Base-by-base conservation (phyloP, 306 rosid genomes). In the Quillaja saponaria region DNA sequence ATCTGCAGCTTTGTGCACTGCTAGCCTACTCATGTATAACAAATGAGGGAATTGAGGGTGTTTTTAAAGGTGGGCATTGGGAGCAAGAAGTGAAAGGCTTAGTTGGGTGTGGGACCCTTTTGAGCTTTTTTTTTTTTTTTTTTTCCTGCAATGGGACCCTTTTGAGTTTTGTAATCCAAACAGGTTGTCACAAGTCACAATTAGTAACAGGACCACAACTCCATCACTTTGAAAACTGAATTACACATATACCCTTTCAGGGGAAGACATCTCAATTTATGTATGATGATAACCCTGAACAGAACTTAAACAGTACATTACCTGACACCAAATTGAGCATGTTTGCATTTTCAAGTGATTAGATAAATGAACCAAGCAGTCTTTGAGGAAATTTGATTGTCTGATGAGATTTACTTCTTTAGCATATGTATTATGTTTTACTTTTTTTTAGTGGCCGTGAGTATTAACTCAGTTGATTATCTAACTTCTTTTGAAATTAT, bases 31-130 rank as follows among this genome's bases (percentile, higher is more conserved):
- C 73, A 67, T 82, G 57, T 76, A 81, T 67, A 75, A 76, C 68
- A 46, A 80, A 79, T 66, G 75, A 58, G 64, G 83, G 67, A 63
- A 80, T 39, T 52, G 80, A 67, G 66, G 11, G 66, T 53, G 81
- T 46, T 55, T 46, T 55, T 67, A 66, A 70, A 73, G 81, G 73
- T 73, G 71, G 72, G 66, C 28, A 70, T 53, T 25, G 69, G 71
- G 17, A 49, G 67, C 63, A 66, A 54, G 72, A 66, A 64, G 52
- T 56, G 58, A 73, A 73, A 71, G 76, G 52, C 76, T 57, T 66
- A 71, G 83, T 84, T 84, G 95, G 78, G 64, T 73, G 86, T 66
- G 75, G 88, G 82, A 66, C 66, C 81, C 31, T 25, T 25, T 25
- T 1, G 31, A 25, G 31, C n/a, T n/a, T n/a, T n/a, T n/a, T n/a